Evolutionary conservation across 139 green algal species (phyloP).

Genomic region (Parachlorella kessleri): DNA sequence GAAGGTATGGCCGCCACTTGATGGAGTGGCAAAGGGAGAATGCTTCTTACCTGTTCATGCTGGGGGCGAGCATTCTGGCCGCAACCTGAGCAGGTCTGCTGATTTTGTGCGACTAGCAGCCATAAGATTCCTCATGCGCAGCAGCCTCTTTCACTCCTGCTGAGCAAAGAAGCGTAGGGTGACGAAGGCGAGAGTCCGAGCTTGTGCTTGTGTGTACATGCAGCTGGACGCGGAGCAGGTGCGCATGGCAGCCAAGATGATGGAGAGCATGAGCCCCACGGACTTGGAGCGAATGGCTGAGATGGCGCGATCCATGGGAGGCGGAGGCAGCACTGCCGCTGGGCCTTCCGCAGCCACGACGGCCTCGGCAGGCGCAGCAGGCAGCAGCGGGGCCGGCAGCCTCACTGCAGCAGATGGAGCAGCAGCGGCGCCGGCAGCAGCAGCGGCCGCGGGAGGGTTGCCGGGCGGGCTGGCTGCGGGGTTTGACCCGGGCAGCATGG

Average conservation of each 20-base stretch:
- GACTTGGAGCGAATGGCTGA: constrained; percentile 38
- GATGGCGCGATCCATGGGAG: constrained; percentile 25
- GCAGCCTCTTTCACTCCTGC: not conserved
- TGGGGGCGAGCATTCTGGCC: no score
- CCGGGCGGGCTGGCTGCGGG: not conserved
- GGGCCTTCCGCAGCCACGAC: not conserved
- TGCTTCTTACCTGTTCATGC: no score
- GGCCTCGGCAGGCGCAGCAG: not conserved
- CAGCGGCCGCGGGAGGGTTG: not conserved
- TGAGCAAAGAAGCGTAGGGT: no score
- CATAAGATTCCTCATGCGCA: not conserved
- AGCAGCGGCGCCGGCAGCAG: not conserved
- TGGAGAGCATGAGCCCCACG: constrained; percentile 36
- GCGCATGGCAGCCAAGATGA: constrained; percentile 45
- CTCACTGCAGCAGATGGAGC: not conserved
- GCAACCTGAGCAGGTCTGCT: not conserved
- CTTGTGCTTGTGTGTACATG: not conserved
- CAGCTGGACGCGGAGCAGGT: constrained; percentile 34
- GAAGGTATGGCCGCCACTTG: no score
- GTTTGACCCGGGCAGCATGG: constrained; percentile 18
- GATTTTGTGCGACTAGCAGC: not conserved
- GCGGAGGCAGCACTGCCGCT: not conserved
- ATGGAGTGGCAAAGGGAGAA: no score
- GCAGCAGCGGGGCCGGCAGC: no score
- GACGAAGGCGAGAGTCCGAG: not conserved